A percentile compares a stretch with the other conserved stretches of the same genome.
Conservation (phyloP, 768 basidiomycete species). For the Pholiota molesta region DNA sequence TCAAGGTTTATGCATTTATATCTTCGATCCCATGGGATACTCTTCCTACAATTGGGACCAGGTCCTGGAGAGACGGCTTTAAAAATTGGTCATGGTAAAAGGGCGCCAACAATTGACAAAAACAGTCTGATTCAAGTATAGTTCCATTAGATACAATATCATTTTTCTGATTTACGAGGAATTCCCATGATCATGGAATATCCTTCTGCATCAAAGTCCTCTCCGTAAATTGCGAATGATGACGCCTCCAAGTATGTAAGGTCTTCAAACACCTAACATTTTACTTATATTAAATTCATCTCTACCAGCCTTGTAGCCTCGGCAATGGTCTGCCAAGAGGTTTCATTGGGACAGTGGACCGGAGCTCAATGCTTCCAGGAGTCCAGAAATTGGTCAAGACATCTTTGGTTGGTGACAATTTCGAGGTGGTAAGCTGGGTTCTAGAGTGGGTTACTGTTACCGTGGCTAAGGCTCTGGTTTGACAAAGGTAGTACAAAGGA, state of each 20-base stretch:
- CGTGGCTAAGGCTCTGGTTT: not conserved
- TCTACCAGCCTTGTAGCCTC: not conserved
- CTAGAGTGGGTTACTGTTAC: not conserved
- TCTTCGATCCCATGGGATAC: not conserved
- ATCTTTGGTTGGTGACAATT: not conserved
- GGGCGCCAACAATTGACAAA: not conserved
- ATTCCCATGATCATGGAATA: not conserved
- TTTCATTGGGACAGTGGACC: not conserved
- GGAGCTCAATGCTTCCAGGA: not conserved
- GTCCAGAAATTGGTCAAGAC: not conserved
- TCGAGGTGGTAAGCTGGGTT: not conserved
- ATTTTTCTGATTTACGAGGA: not conserved
- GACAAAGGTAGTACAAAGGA: not conserved
- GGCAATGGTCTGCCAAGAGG: not conserved
- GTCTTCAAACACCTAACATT: not conserved
- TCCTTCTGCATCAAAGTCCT: not conserved
- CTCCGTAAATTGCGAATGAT: not conserved
- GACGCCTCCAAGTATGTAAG: not conserved
- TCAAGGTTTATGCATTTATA: not conserved
- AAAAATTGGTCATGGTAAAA: not conserved
- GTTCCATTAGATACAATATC: not conserved
- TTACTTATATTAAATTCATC: too few relatives aligned
- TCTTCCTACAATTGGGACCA: not conserved
- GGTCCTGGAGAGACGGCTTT: not conserved
- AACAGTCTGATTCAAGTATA: constrained; percentile 5